These are phyloP conservation scores for Tanozyma kutaoensis DNA, from an alignment of 805 yeast genomes.

Conservation along the genomic window DNA sequence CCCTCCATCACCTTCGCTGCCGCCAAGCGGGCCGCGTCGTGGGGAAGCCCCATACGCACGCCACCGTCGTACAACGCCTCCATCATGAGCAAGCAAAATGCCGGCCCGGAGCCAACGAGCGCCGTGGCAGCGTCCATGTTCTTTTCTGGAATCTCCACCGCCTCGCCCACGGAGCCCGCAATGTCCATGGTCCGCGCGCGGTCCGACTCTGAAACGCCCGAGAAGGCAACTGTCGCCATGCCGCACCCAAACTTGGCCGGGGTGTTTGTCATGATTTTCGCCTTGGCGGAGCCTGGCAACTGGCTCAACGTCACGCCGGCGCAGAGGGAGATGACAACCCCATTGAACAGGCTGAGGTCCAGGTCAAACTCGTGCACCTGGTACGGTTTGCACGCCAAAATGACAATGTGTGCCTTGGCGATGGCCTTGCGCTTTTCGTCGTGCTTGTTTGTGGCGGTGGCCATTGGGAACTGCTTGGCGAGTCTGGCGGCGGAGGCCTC, in stretches of 20 bases:
- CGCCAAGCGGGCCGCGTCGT: conserved; percentile 64
- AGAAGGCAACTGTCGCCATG: conserved; percentile 82
- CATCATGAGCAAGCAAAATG: conserved; percentile 78
- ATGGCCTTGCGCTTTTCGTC: conserved; percentile 46
- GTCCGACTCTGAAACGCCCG: conserved; percentile 35
- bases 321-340: conserved; percentile 62
- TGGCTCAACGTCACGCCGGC: conserved; percentile 88
- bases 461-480: conserved; percentile 8
- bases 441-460: conserved; percentile 28
- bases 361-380: conserved; percentile 41
- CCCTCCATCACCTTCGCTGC: conserved; percentile 94
- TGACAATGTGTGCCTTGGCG: conserved; percentile 48
- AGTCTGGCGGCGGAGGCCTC: conserved; percentile 23
- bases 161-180: conserved; percentile 44
- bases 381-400: conserved; percentile 85
- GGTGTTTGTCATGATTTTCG: conserved; percentile 96
- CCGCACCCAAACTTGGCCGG: conserved; percentile 92
- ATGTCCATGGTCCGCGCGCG: conserved; percentile 2
- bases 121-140: conserved; percentile 96
- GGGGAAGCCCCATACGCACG: conserved; percentile 86
- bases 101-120: conserved; percentile 93
- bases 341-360: conserved; percentile 33
- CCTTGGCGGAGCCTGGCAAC: conserved; percentile 43
- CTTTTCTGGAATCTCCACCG: conserved; percentile 65
- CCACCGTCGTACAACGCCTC: conserved; percentile 94